Evolutionary conservation across 148 eudicot genomes (phyloP).

Genomic region (Talinum fruticosum): DNA sequence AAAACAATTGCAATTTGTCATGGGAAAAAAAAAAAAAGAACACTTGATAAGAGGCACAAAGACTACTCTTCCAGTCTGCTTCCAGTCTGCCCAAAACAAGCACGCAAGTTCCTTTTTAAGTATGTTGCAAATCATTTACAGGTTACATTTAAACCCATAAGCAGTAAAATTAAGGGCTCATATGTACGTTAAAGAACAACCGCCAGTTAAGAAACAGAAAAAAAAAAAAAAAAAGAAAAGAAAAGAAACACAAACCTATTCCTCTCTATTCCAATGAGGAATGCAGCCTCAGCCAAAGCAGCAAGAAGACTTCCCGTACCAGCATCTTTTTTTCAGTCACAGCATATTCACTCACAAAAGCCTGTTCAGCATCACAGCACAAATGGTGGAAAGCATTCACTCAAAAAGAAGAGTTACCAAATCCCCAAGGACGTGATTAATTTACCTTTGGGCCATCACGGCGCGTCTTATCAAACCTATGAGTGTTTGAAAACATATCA

Average conservation of each 20-base stretch:
- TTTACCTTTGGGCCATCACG: conserved; percentile 76
- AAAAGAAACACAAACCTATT: conserved; percentile 44
- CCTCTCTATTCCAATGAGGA: conserved; percentile 83
- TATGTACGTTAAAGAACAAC: not conserved
- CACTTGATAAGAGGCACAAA: not conserved
- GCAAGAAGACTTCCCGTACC: conserved; percentile 80
- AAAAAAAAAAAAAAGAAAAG: not conserved
- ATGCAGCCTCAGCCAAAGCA: conserved; percentile 87
- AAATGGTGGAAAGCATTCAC: conserved; percentile 14
- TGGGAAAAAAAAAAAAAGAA: not conserved
- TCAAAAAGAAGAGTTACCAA: not conserved
- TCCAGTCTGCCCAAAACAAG: not conserved
- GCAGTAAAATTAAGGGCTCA: not conserved
- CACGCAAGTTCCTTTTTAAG: too few relatives aligned
- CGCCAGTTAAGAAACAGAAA: not conserved
- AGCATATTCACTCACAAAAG: conserved; percentile 97
- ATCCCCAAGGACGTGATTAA: not conserved
- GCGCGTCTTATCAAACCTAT: conserved; percentile 48
- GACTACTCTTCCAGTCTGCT: too few relatives aligned
- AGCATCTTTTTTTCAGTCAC: conserved; percentile 62
- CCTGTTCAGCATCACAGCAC: conserved; percentile 42
- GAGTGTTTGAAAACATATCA: conserved; percentile 50
- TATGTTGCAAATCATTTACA: not conserved
- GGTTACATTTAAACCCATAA: not conserved
- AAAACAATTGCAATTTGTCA: conserved; percentile 20